Percentiles rank a stretch among this genome's conserved stretches.
Conservation (phyloP, 2,329 filamentous ascomycete species). For the Juglanconis juglandina region DNA sequence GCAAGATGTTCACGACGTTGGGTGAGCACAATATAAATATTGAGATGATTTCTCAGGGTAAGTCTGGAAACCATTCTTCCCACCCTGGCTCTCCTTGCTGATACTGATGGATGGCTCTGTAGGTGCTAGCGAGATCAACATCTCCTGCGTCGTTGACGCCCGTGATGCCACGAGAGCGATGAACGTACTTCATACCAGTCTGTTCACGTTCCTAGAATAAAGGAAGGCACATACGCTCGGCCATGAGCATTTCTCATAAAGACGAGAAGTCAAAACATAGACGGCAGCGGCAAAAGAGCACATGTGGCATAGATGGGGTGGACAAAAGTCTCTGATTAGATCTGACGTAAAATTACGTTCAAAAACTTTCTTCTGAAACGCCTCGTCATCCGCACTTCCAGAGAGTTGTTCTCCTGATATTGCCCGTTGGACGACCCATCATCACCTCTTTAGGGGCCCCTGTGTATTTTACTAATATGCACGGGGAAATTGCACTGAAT, state of each 20-base stretch:
- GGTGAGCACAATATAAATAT: conserved; percentile 94
- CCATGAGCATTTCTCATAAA: neutral
- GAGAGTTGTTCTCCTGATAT: no score
- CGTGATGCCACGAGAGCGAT: conserved; percentile 87
- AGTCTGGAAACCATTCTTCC: conserved; percentile 22
- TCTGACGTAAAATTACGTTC: neutral
- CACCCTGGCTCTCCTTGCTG: neutral
- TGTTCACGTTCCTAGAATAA: conserved; percentile 91
- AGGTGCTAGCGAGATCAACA: conserved; percentile 99
- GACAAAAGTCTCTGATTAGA: neutral
- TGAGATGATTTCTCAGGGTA: conserved; percentile 99
- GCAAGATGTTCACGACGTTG: conserved; percentile 90
- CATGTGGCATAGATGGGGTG: neutral
- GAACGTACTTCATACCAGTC: conserved; percentile 92
- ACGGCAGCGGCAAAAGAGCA: neutral
- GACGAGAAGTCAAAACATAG: neutral
- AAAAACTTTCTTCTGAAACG: no score
- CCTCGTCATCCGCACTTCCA: no score
- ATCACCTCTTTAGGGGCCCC: no score
- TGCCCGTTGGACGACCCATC: no score
- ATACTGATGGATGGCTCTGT: neutral
- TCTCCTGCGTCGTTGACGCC: conserved; percentile 94
- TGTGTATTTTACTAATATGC: no score
- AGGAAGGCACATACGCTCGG: neutral
- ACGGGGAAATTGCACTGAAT: no score